These are phyloP conservation scores for Vicia sativa DNA, from an alignment of 306 rosid genomes.

Conservation along the genomic window DNA sequence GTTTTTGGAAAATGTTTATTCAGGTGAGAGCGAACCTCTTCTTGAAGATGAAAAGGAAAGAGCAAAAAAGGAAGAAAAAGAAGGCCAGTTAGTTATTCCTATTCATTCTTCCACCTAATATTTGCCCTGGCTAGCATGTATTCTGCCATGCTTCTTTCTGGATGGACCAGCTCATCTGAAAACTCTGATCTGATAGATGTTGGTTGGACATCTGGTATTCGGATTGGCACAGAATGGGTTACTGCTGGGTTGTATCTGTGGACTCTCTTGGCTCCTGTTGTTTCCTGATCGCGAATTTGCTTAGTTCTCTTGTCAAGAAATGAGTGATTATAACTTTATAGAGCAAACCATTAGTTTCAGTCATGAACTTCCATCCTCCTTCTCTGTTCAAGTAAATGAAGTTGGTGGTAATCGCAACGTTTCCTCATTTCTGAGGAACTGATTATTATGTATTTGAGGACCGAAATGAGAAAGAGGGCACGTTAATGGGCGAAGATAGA, in stretches of 20 bases:
- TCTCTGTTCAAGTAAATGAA: neutral
- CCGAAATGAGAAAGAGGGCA: neutral
- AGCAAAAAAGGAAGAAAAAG: conserved; percentile 62
- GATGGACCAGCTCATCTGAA: conserved; percentile 80
- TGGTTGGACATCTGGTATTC: conserved; percentile 99
- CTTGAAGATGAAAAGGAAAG: conserved; percentile 75
- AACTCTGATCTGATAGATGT: conserved; percentile 85
- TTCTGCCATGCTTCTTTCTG: conserved; percentile 95
- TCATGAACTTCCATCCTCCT: neutral
- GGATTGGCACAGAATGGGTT: conserved; percentile 87
- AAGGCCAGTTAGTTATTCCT: conserved; percentile 86
- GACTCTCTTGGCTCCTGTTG: conserved; percentile 82
- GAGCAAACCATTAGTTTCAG: neutral
- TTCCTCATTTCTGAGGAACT: neutral
- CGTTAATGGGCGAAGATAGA: neutral
- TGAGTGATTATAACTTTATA: neutral
- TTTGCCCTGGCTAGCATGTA: conserved; percentile 97
- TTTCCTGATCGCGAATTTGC: conserved; percentile 79
- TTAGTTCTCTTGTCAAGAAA: conserved; percentile 34
- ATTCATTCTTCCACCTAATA: conserved; percentile 89
- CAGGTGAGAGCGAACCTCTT: conserved; percentile 72
- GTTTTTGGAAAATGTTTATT: neutral
- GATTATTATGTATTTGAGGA: neutral
- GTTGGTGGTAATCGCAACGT: neutral
- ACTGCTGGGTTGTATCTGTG: conserved; percentile 78